Evolutionary conservation across 257 asterid species (phyloP).

Genomic region (Nicotiana undulata): DNA sequence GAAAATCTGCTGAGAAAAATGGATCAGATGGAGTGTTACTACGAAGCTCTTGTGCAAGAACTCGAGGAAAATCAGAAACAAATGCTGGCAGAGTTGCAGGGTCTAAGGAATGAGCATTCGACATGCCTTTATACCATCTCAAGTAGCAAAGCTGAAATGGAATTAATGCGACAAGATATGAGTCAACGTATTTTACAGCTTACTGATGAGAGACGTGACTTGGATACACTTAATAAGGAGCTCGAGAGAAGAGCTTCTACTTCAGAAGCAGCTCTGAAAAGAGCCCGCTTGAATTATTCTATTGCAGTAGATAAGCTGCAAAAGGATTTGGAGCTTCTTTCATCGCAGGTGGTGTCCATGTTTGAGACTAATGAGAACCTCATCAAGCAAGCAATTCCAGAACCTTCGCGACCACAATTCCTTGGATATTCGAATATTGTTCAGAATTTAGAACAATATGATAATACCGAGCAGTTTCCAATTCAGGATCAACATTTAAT

Average conservation of each 20-base stretch:
- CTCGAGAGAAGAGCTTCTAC: slow-evolving; percentile 69
- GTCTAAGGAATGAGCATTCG: slow-evolving; percentile 65
- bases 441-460: slow-evolving; percentile 33
- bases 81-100: slow-evolving; percentile 73
- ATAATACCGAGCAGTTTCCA: slow-evolving; percentile 19
- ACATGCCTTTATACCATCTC: slow-evolving; percentile 67
- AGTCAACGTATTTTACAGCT: slow-evolving; percentile 48
- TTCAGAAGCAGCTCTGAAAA: slow-evolving; percentile 78
- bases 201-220: slow-evolving; percentile 55
- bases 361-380: slow-evolving; percentile 80
- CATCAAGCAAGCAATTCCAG: slow-evolving; percentile 71
- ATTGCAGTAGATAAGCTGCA: slow-evolving; percentile 92
- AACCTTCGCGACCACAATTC: slow-evolving; percentile 31
- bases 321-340: slow-evolving; percentile 89
- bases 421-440: slow-evolving; percentile 13
- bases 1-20: slow-evolving; percentile 63
- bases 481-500: slow-evolving; percentile 32
- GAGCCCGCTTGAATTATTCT: slow-evolving; percentile 90
- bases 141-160: slow-evolving; percentile 54
- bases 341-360: slow-evolving; percentile 91
- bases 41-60: slow-evolving; percentile 86
- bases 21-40: slow-evolving; percentile 93
- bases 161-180: slow-evolving; percentile 51
- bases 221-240: slow-evolving; percentile 64
- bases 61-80: slow-evolving; percentile 95